Percentiles rank a stretch among this genome's conserved stretches.
These are phyloP conservation scores for Crocinoboletus sp. DNA, from an alignment of 1,284 basidiomycete genomes.

Conservation along the genomic window DNA sequence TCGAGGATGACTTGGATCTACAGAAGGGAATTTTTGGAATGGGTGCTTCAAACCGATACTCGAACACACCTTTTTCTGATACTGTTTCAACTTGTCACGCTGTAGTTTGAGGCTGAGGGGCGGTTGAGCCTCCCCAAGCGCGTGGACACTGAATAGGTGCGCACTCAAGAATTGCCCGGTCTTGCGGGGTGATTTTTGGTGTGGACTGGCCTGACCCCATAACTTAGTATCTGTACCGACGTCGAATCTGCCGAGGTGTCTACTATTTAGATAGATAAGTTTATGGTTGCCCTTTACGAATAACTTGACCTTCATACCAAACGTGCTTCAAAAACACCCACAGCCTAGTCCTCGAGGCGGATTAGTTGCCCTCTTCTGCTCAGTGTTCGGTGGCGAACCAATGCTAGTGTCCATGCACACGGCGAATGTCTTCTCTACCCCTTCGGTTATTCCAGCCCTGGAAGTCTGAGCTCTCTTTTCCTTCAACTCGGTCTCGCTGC, in stretches of 20 bases:
- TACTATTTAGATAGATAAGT: too few relatives aligned
- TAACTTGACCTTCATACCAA: slow-evolving; percentile 20
- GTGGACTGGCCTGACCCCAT: slow-evolving; percentile 77
- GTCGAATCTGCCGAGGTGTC: too few relatives aligned
- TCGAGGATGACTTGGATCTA: slow-evolving; percentile 88
- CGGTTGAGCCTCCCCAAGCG: slow-evolving; percentile 21
- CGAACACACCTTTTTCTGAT: slow-evolving; percentile 80
- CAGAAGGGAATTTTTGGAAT: not conserved
- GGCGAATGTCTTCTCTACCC: slow-evolving; percentile 28
- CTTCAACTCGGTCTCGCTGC: slow-evolving; percentile 4
- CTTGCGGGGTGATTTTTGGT: slow-evolving; percentile 90
- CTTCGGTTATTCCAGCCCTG: slow-evolving; percentile 17
- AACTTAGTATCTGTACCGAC: slow-evolving; percentile 5
- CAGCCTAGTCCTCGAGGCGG: slow-evolving; percentile 12
- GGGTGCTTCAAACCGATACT: slow-evolving; percentile 1
- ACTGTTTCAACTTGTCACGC: slow-evolving; percentile 92
- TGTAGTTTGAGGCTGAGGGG: slow-evolving; percentile 80
- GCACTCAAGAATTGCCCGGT: slow-evolving; percentile 92
- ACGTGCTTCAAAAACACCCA: slow-evolving; percentile 1
- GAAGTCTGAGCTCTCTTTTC: slow-evolving; percentile 9
- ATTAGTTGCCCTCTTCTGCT: slow-evolving; percentile 6
- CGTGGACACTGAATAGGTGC: slow-evolving; percentile 30
- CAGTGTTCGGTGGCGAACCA: slow-evolving; percentile 18
- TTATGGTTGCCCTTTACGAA: too few relatives aligned
- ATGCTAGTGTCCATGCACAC: slow-evolving; percentile 30